These are phyloP conservation scores for Coniochaeta prunicola DNA, from an alignment of 2,329 filamentous ascomycete species.

Conservation along the genomic window DNA sequence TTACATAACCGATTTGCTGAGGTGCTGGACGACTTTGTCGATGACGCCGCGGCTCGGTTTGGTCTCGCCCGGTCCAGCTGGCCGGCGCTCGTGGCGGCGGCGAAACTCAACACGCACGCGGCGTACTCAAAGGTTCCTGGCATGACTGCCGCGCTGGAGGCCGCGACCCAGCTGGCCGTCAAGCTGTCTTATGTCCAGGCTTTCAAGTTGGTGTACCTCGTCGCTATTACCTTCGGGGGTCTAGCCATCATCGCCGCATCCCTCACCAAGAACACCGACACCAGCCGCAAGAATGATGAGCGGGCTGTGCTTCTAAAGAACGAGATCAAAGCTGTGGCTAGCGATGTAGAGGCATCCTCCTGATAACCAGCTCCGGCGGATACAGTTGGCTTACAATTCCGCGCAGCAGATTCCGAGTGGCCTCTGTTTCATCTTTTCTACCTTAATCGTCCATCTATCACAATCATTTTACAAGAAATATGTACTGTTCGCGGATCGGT, in stretches of 20 bases:
- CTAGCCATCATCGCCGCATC: slow-evolving; percentile 18
- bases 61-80: slow-evolving; percentile 11
- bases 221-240: slow-evolving; percentile 23
- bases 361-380: too few relatives aligned
- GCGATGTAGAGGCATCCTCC: too few relatives aligned
- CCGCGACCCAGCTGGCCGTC: slow-evolving; percentile 18
- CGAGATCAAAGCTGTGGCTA: slow-evolving; percentile 10
- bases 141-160: slow-evolving; percentile 17
- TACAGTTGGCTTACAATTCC: too few relatives aligned
- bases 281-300: slow-evolving; percentile 20
- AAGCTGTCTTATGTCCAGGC: slow-evolving; percentile 24
- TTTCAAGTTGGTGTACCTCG: slow-evolving; percentile 23
- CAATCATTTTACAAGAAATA: too few relatives aligned
- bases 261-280: slow-evolving; percentile 21
- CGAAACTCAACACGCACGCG: slow-evolving; percentile 21
- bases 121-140: slow-evolving; percentile 22
- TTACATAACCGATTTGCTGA: slow-evolving; percentile 20
- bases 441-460: too few relatives aligned
- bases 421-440: too few relatives aligned
- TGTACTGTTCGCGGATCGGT: too few relatives aligned
- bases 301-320: slow-evolving; percentile 17
- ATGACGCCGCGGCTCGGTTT: slow-evolving; percentile 11
- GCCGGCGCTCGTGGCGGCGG: slow-evolving; percentile 18
- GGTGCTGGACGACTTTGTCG: slow-evolving; percentile 15
- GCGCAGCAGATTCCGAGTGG: too few relatives aligned